Base-by-base conservation (phyloP, 2,329 filamentous ascomycete genomes). In the Aureobasidium mangrovei region DNA sequence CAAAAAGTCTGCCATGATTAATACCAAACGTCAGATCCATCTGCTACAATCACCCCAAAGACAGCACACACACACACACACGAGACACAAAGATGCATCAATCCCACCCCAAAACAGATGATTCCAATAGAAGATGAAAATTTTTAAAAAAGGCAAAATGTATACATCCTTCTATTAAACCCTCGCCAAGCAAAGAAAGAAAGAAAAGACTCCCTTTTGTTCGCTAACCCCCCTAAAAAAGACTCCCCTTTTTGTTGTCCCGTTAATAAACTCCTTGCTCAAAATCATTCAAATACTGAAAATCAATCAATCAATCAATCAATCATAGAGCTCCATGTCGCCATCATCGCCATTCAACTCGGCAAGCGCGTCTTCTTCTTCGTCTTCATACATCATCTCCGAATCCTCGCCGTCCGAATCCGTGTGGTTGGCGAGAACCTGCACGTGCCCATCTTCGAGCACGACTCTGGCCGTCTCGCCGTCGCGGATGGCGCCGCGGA, bases 341-440 rank as follows among this genome's bases (percentile, higher is more conserved):
- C 68, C 72, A 36, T 74, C 77, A 57, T 68, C 72, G 57, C 70
- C 70, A 56, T 74, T 74, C 58, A 81, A 65, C 64, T 94, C 89
- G 9, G 86, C 84, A 18, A 86, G 72, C 0, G 85, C 86, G 64
- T 88, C 85, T 2, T 85, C 83, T 18, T 18, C 86, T 63, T 88
- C 85, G 2, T 85, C 47, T 8, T 88, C 86, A 57, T 90, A 85
- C 48, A 84, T 73, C 83, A 89, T 84, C 45, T 88, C 85, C n/a
- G 78, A 77, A 54, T 78, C 78, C 10, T 74, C 65, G 18, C 62
- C 56, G 38, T 82, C 79, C 60, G 79, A 82, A 36, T 78, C 72
- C 41, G 84, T 82, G 68, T 97, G 93, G 69, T 98, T 97, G 5
- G 90, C 77, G 27, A 93, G 65, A 1, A 98, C 89, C 2, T 82